Evolutionary conservation across 345 rosid species (phyloP).

Genomic region (Gossypioides kirkii): DNA sequence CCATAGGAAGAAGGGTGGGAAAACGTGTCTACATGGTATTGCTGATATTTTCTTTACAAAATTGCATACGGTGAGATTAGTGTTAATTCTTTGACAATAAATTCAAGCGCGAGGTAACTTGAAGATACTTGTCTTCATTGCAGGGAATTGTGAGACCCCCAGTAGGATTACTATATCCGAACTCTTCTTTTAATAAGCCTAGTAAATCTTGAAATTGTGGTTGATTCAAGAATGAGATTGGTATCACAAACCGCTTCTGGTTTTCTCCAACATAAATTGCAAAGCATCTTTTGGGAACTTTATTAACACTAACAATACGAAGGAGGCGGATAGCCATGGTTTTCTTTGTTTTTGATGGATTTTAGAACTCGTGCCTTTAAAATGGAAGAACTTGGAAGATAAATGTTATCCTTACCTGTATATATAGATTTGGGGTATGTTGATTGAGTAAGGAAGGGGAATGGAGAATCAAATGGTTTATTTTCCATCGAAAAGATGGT

Average conservation of each 20-base stretch:
- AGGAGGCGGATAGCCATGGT: background rate
- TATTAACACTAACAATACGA: background rate
- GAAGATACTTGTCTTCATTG: slow-evolving; percentile 24
- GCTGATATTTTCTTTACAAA: background rate
- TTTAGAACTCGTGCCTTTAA: background rate
- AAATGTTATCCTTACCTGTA: background rate
- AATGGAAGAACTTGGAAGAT: background rate
- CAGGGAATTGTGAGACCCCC: slow-evolving; percentile 40
- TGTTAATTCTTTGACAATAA: background rate
- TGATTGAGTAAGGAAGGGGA: background rate
- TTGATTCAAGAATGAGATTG: slow-evolving; percentile 26
- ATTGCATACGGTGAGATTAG: background rate
- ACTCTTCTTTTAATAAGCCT: slow-evolving; percentile 33
- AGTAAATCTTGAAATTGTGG: slow-evolving; percentile 31
- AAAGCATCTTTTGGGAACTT: background rate
- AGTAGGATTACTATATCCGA: slow-evolving; percentile 35
- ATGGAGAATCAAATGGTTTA: background rate
- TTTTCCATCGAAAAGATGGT: background rate
- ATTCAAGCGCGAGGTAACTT: background rate
- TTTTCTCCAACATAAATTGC: too few species aligned
- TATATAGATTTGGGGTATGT: background rate
- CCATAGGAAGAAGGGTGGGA: background rate
- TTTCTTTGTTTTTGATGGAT: background rate
- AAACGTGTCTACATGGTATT: background rate
- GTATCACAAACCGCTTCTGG: slow-evolving; percentile 34